Evolutionary conservation across 768 basidiomycete species (phyloP).

Genomic region (Mrakia hoshinonis): DNA sequence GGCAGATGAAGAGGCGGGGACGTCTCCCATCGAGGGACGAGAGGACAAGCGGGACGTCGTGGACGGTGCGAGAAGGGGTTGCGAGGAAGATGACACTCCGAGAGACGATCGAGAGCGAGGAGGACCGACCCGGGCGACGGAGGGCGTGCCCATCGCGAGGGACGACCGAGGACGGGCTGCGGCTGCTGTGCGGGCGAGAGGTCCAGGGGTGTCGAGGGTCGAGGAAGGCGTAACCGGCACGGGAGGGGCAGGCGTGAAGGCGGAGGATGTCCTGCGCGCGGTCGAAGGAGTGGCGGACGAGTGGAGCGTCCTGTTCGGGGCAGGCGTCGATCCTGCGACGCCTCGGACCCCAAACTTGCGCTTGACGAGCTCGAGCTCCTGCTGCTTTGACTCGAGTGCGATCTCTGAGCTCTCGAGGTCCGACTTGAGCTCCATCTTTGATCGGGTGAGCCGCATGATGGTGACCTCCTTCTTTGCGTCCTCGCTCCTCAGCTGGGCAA

Average conservation of each 20-base stretch:
- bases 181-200: slow-evolving; percentile 5
- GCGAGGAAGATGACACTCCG: not conserved
- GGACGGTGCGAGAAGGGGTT: not conserved
- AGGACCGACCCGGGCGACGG: slow-evolving; percentile 8
- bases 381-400: slow-evolving; percentile 86
- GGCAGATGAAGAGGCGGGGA: not conserved
- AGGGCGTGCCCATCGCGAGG: slow-evolving; percentile 30
- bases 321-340: slow-evolving; percentile 33
- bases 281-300: not conserved
- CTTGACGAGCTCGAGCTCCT: slow-evolving; percentile 71
- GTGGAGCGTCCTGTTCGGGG: slow-evolving; percentile 10
- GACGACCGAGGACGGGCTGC: slow-evolving; percentile 31
- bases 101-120: slow-evolving; percentile 10
- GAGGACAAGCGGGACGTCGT: not conserved
- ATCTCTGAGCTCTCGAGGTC: slow-evolving; percentile 63
- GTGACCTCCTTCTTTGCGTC: slow-evolving; percentile 36
- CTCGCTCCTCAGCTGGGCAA: slow-evolving; percentile 64
- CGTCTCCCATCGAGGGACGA: not conserved
- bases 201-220: slow-evolving; percentile 3
- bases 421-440: slow-evolving; percentile 7
- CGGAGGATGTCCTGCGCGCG: not conserved
- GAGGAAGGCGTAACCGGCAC: slow-evolving; percentile 16
- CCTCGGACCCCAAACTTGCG: slow-evolving; percentile 37
- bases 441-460: slow-evolving; percentile 13
- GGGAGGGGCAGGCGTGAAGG: slow-evolving; percentile 3